A percentile compares a stretch with the other conserved stretches of the same genome.
Conservation (phyloP, 495 filamentous ascomycete species). For the Penicillium samsonianum region DNA sequence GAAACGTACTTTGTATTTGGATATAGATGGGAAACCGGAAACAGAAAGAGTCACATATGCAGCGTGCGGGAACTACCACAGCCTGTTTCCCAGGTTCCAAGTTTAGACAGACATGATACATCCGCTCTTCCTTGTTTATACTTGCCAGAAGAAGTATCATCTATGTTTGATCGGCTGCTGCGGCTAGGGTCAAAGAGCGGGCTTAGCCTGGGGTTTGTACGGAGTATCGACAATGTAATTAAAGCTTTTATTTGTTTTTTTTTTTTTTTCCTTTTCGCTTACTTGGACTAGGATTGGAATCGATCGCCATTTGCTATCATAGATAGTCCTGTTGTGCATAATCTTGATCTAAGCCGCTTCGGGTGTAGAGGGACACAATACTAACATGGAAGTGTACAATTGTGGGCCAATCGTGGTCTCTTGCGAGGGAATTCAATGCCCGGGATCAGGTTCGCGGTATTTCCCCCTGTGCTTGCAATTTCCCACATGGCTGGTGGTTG, state of each 20-base stretch:
- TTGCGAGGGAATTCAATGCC: background rate
- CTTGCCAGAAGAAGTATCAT: no score
- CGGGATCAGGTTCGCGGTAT: background rate
- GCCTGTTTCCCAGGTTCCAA: slow-evolving; percentile 11
- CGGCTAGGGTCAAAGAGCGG: slow-evolving; percentile 3
- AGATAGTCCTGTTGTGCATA: background rate
- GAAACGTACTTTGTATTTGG: background rate
- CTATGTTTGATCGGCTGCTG: slow-evolving; percentile 7
- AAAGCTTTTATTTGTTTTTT: background rate
- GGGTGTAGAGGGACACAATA: background rate
- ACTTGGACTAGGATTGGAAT: background rate
- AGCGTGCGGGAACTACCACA: slow-evolving; percentile 4
- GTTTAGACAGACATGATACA: slow-evolving; percentile 10
- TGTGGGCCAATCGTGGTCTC: background rate
- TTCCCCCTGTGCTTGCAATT: background rate
- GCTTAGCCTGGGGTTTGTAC: background rate
- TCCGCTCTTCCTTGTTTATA: background rate
- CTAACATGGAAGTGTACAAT: background rate
- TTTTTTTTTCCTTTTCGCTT: background rate
- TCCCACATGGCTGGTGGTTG: background rate
- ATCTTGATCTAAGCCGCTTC: slow-evolving; percentile 5
- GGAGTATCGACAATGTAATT: background rate
- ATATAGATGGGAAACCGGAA: background rate
- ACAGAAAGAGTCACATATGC: background rate
- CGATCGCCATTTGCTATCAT: slow-evolving; percentile 4